Conservation (phyloP, 2,329 filamentous ascomycete genomes). For the Alternaria ventricosa region DNA sequence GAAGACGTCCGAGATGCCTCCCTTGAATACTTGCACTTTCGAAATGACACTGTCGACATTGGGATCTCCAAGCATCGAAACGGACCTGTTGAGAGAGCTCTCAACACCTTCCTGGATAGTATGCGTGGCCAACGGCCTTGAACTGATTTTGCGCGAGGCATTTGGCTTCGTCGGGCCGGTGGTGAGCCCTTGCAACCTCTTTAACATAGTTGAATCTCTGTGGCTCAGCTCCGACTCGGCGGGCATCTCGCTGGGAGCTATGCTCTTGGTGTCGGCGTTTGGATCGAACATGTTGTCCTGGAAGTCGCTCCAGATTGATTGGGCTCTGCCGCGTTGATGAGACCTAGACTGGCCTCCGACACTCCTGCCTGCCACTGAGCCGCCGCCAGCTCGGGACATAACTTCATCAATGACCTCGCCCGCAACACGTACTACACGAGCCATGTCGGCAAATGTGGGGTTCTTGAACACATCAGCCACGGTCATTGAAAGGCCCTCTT, state of each 20-base stretch:
- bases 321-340: slow-evolving; percentile 25
- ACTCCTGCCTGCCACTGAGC: slow-evolving; percentile 22
- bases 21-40: slow-evolving; percentile 45
- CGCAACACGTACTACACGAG: slow-evolving; percentile 41
- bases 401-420: slow-evolving; percentile 46
- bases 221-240: slow-evolving; percentile 15
- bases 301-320: slow-evolving; percentile 38
- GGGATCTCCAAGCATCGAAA: slow-evolving; percentile 42
- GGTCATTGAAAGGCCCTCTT: slow-evolving; percentile 43
- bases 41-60: slow-evolving; percentile 46
- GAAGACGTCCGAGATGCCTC: slow-evolving; percentile 42
- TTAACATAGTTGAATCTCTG: slow-evolving; percentile 28
- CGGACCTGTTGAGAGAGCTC: slow-evolving; percentile 22
- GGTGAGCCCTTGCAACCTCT: slow-evolving; percentile 36
- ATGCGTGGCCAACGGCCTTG: slow-evolving; percentile 26
- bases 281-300: slow-evolving; percentile 41
- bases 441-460: slow-evolving; percentile 43
- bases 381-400: slow-evolving; percentile 39
- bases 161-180: slow-evolving; percentile 11
- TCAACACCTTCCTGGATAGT: slow-evolving; percentile 38
- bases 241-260: slow-evolving; percentile 11
- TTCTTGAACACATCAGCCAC: slow-evolving; percentile 46
- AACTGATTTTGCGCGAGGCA: slow-evolving; percentile 18
- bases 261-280: slow-evolving; percentile 18
- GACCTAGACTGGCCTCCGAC: slow-evolving; percentile 23